Percentiles rank a stretch among this genome's conserved stretches.
phyloP scores from a whole-genome alignment of 768 basidiomycete genomes.

The Phanerochaete sordida region DNA sequence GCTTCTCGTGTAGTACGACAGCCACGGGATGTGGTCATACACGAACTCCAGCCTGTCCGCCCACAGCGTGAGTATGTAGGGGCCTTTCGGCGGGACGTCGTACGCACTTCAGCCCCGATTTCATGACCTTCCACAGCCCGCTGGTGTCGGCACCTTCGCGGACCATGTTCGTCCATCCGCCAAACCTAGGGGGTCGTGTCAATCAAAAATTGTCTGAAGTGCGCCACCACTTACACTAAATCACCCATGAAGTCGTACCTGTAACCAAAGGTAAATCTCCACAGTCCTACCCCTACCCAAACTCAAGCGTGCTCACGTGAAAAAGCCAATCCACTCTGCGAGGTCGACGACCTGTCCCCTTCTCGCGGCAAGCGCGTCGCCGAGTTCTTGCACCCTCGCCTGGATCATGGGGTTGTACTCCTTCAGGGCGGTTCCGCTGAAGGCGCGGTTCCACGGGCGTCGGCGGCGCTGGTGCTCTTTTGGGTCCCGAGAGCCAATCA shows the following conservation, averaged over 20 bases:
- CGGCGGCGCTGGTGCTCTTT: slow-evolving; percentile 37
- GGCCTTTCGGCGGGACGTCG: too few species aligned
- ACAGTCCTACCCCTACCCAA: too few species aligned
- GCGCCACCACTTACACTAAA: slow-evolving; percentile 23
- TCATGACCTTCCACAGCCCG: neutral
- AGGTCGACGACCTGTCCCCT: slow-evolving; percentile 26
- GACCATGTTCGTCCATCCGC: neutral
- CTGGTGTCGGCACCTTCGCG: neutral
- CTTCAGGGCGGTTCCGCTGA: slow-evolving; percentile 39
- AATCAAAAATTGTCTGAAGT: too few species aligned
- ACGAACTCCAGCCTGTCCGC: neutral
- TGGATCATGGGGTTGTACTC: slow-evolving; percentile 38
- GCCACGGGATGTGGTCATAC: slow-evolving; percentile 9
- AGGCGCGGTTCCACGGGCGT: slow-evolving; percentile 41
- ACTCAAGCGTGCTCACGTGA: too few species aligned
- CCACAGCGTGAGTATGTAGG: too few species aligned
- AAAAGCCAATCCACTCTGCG: slow-evolving; percentile 31
- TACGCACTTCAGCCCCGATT: neutral
- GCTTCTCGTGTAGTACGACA: neutral
- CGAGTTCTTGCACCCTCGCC: slow-evolving; percentile 18
- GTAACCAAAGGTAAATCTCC: too few species aligned
- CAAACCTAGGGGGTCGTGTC: neutral
- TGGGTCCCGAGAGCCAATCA: slow-evolving; percentile 16
- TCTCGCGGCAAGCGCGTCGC: neutral
- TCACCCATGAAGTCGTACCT: slow-evolving; percentile 39